Evolutionary conservation across 2,329 filamentous ascomycete species (phyloP).

Genomic region (Pseudogymnoascus sp.): DNA sequence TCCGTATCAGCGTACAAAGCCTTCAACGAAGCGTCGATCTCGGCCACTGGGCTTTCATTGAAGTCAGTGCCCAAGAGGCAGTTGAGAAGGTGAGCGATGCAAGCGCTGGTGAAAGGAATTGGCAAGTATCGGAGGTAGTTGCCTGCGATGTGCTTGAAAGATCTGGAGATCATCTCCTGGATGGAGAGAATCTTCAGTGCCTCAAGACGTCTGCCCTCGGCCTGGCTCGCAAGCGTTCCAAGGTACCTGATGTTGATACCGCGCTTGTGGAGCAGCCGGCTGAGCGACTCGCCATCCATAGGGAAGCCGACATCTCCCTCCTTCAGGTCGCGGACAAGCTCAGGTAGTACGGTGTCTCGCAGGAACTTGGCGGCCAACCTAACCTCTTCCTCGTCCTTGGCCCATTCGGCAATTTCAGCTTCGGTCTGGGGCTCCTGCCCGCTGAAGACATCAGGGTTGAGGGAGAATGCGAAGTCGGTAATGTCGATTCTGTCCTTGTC

Average conservation of each 20-base stretch:
- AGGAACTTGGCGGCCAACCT: constrained; percentile 74
- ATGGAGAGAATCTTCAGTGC: constrained; percentile 69
- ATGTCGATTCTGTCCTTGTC: constrained; percentile 65
- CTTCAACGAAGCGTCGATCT: constrained; percentile 66
- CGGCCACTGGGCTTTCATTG: constrained; percentile 68
- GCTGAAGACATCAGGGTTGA: constrained; percentile 94
- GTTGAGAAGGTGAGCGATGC: constrained; percentile 81
- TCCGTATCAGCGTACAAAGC: constrained; percentile 73
- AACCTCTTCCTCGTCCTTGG: constrained; percentile 79
- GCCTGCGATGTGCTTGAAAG: constrained; percentile 87
- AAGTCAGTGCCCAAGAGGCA: constrained; percentile 73
- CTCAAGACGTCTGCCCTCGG: constrained; percentile 61
- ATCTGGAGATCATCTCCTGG: constrained; percentile 91
- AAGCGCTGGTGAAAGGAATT: constrained; percentile 68
- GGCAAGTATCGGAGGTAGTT: constrained; percentile 72
- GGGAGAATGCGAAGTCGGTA: constrained; percentile 73
- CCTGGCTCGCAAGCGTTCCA: constrained; percentile 68
- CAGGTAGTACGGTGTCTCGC: constrained; percentile 68
- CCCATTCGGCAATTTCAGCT: constrained; percentile 76
- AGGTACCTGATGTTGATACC: constrained; percentile 96
- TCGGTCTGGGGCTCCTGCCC: constrained; percentile 84
- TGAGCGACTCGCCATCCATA: constrained; percentile 93
- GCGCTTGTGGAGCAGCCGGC: constrained; percentile 83
- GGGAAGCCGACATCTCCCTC: constrained; percentile 94
- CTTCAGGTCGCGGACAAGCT: constrained; percentile 74